Base-by-base conservation (phyloP, 2,329 filamentous ascomycete species). In the Phialophora verrucosa region DNA sequence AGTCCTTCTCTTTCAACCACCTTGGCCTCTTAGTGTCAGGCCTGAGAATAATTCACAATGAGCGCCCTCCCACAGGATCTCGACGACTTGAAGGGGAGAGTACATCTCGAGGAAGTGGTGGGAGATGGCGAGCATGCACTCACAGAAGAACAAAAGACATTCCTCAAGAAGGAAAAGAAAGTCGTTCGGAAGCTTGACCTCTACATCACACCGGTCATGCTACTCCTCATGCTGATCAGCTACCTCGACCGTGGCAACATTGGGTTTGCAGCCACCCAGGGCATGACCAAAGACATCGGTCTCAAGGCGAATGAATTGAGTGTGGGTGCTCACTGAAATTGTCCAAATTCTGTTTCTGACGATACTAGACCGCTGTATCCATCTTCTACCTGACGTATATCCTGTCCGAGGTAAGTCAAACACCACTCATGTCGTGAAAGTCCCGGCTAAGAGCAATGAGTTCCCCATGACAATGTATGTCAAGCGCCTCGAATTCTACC, bases 221-320 rank as follows among this genome's bases (percentile, higher is more conserved):
- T 91, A 6, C 75, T 93, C 63, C 83, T 97, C 17, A 97, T 94
- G 76, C 85, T 95, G 82, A 82, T 97, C 68, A 90, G 89, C 69
- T 96, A 96, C 75, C 79, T 96, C 70, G 93, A 96, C 77, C 85
- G 93, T 71, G 93, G 91, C 84, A 83, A 86, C 74, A 85, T 86
- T 70, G 86, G 86, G 54, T 88, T 88, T 75, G 86, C 86, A 20
- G 83, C 82, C 64, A 84, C 88, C 57, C 80, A 80, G 31, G 78
- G 79, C 56, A 82, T 84, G 79, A 79, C 80, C 2, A 75, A 78
- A 44, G 81, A 80, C 64, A 81, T 84, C 51, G 71, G 75, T 27
- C 78, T 80, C 10, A 76, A 76, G 0, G 72, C 73, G 8, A 74
- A 74, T 35, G 74, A 83, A 65, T 83, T 81, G 70, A 81, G 78